phyloP scores from a whole-genome alignment of 1,284 basidiomycete genomes.

The Takashimella tepidaria region DNA sequence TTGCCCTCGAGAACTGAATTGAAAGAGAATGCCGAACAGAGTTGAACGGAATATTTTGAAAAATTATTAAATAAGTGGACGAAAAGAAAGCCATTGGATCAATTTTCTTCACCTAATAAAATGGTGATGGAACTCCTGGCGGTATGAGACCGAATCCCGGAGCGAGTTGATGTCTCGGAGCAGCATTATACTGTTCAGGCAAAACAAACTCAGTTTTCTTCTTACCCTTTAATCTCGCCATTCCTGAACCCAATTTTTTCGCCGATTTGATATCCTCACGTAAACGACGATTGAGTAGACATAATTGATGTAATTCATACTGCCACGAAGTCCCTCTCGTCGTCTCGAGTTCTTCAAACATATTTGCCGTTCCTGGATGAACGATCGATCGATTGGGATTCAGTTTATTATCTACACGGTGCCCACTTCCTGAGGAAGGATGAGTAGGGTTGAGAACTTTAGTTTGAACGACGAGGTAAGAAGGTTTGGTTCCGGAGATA shows the following conservation, averaged over 20 bases:
- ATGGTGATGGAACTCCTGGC: slow-evolving; percentile 15
- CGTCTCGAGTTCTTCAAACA: slow-evolving; percentile 70
- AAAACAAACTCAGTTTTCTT: slow-evolving; percentile 16
- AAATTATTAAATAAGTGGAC: no score
- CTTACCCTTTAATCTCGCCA: slow-evolving; percentile 19
- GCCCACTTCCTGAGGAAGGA: not conserved
- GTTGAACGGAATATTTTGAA: no score
- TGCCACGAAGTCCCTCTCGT: slow-evolving; percentile 74
- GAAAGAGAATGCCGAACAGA: no score
- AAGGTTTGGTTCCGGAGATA: slow-evolving; percentile 15
- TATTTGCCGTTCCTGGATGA: slow-evolving; percentile 46
- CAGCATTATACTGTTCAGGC: slow-evolving; percentile 22
- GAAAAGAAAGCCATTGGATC: no score
- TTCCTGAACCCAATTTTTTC: slow-evolving; percentile 10
- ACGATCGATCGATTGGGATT: slow-evolving; percentile 34
- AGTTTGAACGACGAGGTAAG: slow-evolving; percentile 30
- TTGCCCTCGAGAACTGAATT: no score
- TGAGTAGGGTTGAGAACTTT: slow-evolving; percentile 16
- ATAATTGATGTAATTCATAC: slow-evolving; percentile 81
- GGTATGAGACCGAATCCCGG: slow-evolving; percentile 37
- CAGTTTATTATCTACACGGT: slow-evolving; percentile 1
- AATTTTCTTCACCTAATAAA: slow-evolving; percentile 15
- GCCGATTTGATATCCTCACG: slow-evolving; percentile 58
- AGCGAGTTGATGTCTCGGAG: slow-evolving; percentile 37
- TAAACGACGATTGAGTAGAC: slow-evolving; percentile 66